phyloP scores from a whole-genome alignment of 495 filamentous ascomycete genomes.

The Pseudomonodictys pantanalensis region DNA sequence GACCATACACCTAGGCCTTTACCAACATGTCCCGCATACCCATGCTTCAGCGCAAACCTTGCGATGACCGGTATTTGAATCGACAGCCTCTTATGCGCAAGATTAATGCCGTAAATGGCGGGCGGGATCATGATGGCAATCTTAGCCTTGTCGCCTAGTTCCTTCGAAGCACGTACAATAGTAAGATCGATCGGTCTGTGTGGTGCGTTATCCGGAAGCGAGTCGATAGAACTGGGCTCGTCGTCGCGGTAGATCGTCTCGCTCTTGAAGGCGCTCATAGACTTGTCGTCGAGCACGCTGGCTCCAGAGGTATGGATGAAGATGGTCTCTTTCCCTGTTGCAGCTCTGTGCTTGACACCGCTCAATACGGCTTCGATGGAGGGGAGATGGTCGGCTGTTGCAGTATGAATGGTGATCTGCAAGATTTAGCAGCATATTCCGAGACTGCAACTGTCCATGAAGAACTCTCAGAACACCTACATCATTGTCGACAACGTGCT shows the following conservation, averaged over 20 bases:
- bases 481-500: conserved; percentile 34
- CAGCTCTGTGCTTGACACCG: conserved; percentile 38
- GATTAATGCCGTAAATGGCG: conserved; percentile 40
- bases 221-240: conserved; percentile 35
- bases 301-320: conserved; percentile 47
- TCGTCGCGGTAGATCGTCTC: conserved; percentile 43
- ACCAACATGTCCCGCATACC: conserved; percentile 36
- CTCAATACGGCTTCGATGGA: conserved; percentile 40
- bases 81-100: conserved; percentile 33
- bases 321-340: conserved; percentile 34
- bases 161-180: conserved; percentile 38
- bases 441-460: background rate
- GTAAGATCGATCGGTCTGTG: conserved; percentile 46
- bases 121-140: conserved; percentile 43
- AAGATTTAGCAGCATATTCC: background rate
- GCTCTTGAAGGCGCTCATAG: conserved; percentile 26
- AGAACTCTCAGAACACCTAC: background rate
- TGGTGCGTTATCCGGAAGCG: conserved; percentile 39
- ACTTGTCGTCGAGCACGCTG: conserved; percentile 29
- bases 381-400: conserved; percentile 42
- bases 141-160: conserved; percentile 40
- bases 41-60: conserved; percentile 42
- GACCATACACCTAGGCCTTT: conserved; percentile 36
- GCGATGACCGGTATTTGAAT: conserved; percentile 40
- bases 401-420: conserved; percentile 43